phyloP scores from a whole-genome alignment of 1,284 basidiomycete species.

The Irpex sp. region DNA sequence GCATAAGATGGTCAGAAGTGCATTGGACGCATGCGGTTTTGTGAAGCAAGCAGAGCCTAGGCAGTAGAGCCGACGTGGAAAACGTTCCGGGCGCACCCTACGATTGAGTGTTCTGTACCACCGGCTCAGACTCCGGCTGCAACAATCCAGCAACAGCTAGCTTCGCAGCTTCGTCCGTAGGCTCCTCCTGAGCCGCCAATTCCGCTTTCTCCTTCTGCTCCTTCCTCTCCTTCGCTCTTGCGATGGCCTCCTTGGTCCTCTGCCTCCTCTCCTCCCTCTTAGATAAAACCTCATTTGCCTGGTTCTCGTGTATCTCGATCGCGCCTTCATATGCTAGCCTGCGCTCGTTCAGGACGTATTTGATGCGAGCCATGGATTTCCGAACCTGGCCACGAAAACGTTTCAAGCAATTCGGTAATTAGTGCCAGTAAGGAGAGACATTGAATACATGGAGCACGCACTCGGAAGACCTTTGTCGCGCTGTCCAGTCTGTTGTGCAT shows the following conservation, averaged over 20 bases:
- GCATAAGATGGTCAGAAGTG: too few species aligned
- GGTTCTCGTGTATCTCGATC: slow-evolving; percentile 38
- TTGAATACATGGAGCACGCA: slow-evolving; percentile 4
- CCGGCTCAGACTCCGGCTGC: slow-evolving; percentile 4
- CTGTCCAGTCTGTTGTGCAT: slow-evolving; percentile 10
- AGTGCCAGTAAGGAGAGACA: neutral
- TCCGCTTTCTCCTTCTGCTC: slow-evolving; percentile 17
- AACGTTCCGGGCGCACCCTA: neutral
- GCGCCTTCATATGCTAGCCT: slow-evolving; percentile 79
- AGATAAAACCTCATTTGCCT: slow-evolving; percentile 16
- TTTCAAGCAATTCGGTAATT: neutral
- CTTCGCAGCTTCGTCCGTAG: slow-evolving; percentile 17
- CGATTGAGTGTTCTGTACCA: neutral
- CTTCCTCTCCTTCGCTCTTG: slow-evolving; percentile 11
- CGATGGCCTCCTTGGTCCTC: slow-evolving; percentile 4
- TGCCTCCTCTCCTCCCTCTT: slow-evolving; percentile 7
- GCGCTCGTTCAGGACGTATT: slow-evolving; percentile 90
- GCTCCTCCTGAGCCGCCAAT: slow-evolving; percentile 18
- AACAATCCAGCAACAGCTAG: slow-evolving; percentile 25
- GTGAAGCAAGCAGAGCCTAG: too few species aligned
- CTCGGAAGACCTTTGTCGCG: slow-evolving; percentile 15
- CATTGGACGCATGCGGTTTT: too few species aligned
- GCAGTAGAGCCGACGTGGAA: neutral
- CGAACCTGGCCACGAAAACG: slow-evolving; percentile 56
- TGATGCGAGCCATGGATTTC: slow-evolving; percentile 97